Percentiles rank a stretch among this genome's conserved stretches.
Evolutionary conservation across 2,329 filamentous ascomycete genomes (phyloP).

Genomic region (Gnomoniopsis sp.): DNA sequence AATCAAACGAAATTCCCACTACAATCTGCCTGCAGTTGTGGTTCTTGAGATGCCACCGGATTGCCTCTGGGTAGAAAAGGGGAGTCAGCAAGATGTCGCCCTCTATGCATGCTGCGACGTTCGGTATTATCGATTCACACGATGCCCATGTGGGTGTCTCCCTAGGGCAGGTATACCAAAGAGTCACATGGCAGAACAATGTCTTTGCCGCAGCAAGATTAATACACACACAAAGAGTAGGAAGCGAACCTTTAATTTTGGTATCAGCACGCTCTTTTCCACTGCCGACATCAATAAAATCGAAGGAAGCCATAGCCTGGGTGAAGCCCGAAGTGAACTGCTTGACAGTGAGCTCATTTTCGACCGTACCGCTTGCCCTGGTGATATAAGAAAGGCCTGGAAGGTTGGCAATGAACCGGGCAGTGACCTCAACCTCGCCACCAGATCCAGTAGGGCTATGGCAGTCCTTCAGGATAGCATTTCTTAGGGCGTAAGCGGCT

Average conservation of each 20-base stretch:
- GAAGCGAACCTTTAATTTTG: slow-evolving; percentile 54
- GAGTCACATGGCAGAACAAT: not conserved
- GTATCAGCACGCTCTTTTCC: slow-evolving; percentile 56
- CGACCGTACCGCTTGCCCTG: slow-evolving; percentile 43
- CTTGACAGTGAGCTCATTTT: slow-evolving; percentile 42
- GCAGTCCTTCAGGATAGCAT: slow-evolving; percentile 45
- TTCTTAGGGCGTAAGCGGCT: slow-evolving; percentile 47
- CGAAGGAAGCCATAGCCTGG: slow-evolving; percentile 55
- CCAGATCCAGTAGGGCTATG: slow-evolving; percentile 31
- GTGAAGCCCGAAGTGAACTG: slow-evolving; percentile 61
- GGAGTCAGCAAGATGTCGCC: slow-evolving; percentile 17
- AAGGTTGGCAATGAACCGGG: slow-evolving; percentile 55
- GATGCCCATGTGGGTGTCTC: too few species aligned
- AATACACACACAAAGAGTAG: not conserved
- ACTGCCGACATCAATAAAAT: slow-evolving; percentile 61
- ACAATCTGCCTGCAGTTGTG: slow-evolving; percentile 60
- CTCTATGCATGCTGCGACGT: too few species aligned
- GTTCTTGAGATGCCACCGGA: slow-evolving; percentile 57
- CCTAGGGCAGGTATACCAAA: too few species aligned
- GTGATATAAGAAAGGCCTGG: slow-evolving; percentile 47
- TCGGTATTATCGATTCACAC: too few species aligned
- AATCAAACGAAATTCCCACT: slow-evolving; percentile 60
- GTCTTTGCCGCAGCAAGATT: too few species aligned
- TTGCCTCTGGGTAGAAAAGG: slow-evolving; percentile 38
- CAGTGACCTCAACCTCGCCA: slow-evolving; percentile 54